phyloP scores from a whole-genome alignment of 2,329 filamentous ascomycete genomes.

The Alternaria ventricosa region DNA sequence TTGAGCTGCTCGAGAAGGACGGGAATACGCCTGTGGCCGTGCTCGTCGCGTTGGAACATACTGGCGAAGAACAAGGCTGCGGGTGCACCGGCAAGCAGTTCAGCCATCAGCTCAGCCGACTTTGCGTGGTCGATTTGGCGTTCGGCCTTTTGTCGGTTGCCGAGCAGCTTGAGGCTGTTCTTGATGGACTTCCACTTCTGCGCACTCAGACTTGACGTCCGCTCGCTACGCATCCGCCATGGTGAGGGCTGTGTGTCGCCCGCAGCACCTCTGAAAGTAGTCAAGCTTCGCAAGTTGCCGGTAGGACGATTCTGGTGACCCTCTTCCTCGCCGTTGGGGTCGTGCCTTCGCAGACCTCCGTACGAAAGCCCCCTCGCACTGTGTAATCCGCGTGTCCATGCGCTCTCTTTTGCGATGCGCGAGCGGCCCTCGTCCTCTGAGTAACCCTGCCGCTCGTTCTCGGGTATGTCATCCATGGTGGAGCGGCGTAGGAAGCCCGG shows the following conservation, averaged over 20 bases:
- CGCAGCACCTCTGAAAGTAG: constrained; percentile 51
- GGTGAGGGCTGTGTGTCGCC: constrained; percentile 50
- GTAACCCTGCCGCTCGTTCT: constrained; percentile 55
- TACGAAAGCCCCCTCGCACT: constrained; percentile 57
- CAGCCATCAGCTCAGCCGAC: constrained; percentile 94
- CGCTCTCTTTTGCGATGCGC: constrained; percentile 53
- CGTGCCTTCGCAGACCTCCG: constrained; percentile 45
- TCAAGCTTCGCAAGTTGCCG: constrained; percentile 55
- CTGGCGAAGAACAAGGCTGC: constrained; percentile 93
- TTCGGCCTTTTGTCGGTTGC: constrained; percentile 81
- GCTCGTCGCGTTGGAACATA: constrained; percentile 97
- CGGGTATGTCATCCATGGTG: constrained; percentile 57
- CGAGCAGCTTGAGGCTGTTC: constrained; percentile 79
- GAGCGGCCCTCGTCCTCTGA: constrained; percentile 60
- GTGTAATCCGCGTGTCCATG: constrained; percentile 56
- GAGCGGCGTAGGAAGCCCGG: constrained; percentile 61
- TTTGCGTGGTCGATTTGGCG: constrained; percentile 89
- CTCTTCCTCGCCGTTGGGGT: constrained; percentile 39
- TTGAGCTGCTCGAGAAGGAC: constrained; percentile 95
- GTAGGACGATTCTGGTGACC: constrained; percentile 49
- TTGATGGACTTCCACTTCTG: constrained; percentile 95
- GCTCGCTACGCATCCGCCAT: constrained; percentile 54
- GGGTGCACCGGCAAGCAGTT: constrained; percentile 88
- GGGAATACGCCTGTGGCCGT: constrained; percentile 92
- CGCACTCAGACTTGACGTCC: constrained; percentile 60